These are phyloP conservation scores for Yamadazyma blattariae DNA, from an alignment of 1,139 yeast species.

Conservation along the genomic window DNA sequence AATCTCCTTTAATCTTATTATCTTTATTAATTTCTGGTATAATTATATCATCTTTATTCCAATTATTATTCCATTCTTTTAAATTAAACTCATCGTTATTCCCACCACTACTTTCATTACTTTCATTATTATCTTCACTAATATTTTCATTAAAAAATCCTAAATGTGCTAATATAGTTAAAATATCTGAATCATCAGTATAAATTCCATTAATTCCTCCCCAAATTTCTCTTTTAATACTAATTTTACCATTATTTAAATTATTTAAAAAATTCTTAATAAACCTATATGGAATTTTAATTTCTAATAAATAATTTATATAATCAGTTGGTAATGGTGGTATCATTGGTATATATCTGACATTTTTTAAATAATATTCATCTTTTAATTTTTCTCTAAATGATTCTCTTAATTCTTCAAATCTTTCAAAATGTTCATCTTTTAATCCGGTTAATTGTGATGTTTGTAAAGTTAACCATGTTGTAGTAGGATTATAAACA, in stretches of 20 bases:
- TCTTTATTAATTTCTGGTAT: conserved; percentile 22
- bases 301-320: conserved; percentile 59
- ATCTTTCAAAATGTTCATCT: conserved; percentile 30
- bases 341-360: conserved; percentile 36
- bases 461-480: conserved; percentile 42
- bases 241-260: conserved; percentile 31
- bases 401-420: conserved; percentile 27
- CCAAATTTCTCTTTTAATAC: conserved; percentile 64
- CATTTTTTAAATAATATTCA: conserved; percentile 11
- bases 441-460: conserved; percentile 35
- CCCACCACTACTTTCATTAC: no score
- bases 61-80: conserved; percentile 32
- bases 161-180: conserved; percentile 69
- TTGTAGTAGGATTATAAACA: conserved; percentile 56
- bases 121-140: no score
- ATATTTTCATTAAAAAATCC: conserved; percentile 50
- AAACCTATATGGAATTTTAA: conserved; percentile 56
- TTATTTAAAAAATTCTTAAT: conserved; percentile 25
- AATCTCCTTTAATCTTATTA: conserved; percentile 43
- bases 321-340: conserved; percentile 51
- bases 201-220: conserved; percentile 79
- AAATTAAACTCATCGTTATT: no score
- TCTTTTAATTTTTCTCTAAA: conserved; percentile 25
- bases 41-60: conserved; percentile 27
- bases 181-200: conserved; percentile 88